phyloP scores from a whole-genome alignment of 148 eudicot species.

The Rhododendron henanense region DNA sequence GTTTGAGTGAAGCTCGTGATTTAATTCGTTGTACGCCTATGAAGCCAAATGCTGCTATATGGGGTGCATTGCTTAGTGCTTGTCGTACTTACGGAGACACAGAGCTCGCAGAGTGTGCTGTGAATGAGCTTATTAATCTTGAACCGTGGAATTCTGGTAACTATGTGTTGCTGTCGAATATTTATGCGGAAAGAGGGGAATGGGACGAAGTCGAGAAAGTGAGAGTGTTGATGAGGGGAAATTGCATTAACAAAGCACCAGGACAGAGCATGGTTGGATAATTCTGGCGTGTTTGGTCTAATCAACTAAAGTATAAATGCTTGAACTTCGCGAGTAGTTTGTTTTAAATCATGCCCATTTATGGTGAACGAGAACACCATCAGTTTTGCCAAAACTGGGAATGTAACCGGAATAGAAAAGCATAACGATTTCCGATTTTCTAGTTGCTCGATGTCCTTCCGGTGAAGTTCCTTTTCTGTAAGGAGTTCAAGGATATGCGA shows the following conservation, averaged over 20 bases:
- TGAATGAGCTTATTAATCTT: slow-evolving; percentile 38
- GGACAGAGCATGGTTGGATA: slow-evolving; percentile 29
- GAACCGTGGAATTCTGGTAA: slow-evolving; percentile 60
- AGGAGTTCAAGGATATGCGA: not conserved
- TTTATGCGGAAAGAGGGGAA: slow-evolving; percentile 43
- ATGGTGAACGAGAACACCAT: not conserved
- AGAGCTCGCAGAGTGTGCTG: slow-evolving; percentile 41
- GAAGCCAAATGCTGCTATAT: slow-evolving; percentile 45
- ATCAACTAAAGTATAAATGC: not conserved
- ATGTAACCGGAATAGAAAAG: not conserved
- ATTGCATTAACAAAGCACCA: slow-evolving; percentile 28
- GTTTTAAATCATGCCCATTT: not conserved
- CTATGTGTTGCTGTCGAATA: slow-evolving; percentile 44
- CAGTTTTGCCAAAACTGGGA: not conserved
- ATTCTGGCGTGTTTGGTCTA: not conserved
- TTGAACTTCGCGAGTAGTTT: not conserved
- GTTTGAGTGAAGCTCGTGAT: slow-evolving; percentile 40
- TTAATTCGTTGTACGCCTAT: slow-evolving; percentile 41
- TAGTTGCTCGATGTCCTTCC: not conserved
- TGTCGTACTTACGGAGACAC: slow-evolving; percentile 36
- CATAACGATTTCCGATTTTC: not conserved
- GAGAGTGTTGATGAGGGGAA: slow-evolving; percentile 38
- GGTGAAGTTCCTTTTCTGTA: not conserved
- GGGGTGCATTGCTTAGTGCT: slow-evolving; percentile 59
- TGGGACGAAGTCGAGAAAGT: slow-evolving; percentile 52